These are phyloP conservation scores for Cladosporium cucumerinum DNA, from an alignment of 2,329 filamentous ascomycete genomes.

Conservation along the genomic window DNA sequence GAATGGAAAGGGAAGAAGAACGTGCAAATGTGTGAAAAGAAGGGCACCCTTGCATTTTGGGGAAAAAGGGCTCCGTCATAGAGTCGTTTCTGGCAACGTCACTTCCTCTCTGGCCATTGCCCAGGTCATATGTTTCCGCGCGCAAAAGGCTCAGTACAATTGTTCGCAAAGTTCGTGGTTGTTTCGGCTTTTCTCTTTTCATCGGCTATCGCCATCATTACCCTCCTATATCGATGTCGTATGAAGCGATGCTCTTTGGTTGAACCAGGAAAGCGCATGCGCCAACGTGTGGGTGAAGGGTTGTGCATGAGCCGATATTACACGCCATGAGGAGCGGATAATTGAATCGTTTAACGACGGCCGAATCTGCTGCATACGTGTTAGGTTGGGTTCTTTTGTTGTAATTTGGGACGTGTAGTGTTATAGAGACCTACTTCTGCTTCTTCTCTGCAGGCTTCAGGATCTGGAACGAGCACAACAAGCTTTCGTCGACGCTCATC, in stretches of 20 bases:
- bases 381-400: slow-evolving; percentile 63
- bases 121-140: slow-evolving; percentile 9
- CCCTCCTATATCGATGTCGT: background rate
- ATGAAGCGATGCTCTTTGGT: slow-evolving; percentile 8
- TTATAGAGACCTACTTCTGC: slow-evolving; percentile 84
- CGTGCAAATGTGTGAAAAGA: slow-evolving; percentile 2
- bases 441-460: slow-evolving; percentile 99
- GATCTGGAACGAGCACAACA: slow-evolving; percentile 99
- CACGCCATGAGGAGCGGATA: background rate
- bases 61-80: background rate
- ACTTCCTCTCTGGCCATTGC: background rate
- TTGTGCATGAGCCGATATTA: background rate
- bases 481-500: slow-evolving; percentile 99
- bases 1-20: background rate
- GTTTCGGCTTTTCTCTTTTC: slow-evolving; percentile 8
- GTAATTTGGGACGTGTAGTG: slow-evolving; percentile 56
- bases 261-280: slow-evolving; percentile 6
- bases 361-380: slow-evolving; percentile 52
- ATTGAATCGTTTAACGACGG: slow-evolving; percentile 9
- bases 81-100: slow-evolving; percentile 6
- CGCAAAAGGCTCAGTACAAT: slow-evolving; percentile 8
- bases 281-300: background rate
- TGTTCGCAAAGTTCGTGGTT: slow-evolving; percentile 10
- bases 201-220: slow-evolving; percentile 2
- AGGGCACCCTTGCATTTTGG: slow-evolving; percentile 14